Base-by-base conservation (phyloP, 192 early-diverging fungal genomes). In the Mortierella antarctica region DNA sequence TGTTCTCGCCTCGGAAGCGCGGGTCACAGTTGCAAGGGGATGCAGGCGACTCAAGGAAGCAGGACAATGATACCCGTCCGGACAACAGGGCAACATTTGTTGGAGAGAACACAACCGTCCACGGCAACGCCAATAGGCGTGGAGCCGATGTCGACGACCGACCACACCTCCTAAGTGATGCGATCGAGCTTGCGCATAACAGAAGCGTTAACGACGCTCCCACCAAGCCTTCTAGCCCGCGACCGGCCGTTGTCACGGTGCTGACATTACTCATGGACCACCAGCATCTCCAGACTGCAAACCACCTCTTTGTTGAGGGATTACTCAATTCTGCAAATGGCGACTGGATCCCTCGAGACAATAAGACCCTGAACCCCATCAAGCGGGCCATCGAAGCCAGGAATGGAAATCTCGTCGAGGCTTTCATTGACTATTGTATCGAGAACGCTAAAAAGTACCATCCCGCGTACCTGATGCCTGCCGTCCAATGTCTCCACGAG, bases 261-360 rank as follows among this genome's bases (percentile, higher is more conserved):
- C 52, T 80, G 59, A 80, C 70, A 1, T 21, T 80, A 11, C 65
- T 80, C 2, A 41, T 80, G 31, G 77, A 80, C 39, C 77, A 80
- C 9, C 51, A 45, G 6, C 64, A 62, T 44, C 54, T 80, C 1
- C 62, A 71, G 18, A 10, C 40, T 0, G 49, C 68, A 1, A 80
- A 80, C 23, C 77, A 80, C 23, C 31, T 62, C 47, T 80, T 80
- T 58, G 77, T 80, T 10, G 59, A 80, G 20, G 77, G 77, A 7
- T 39, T 80, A 9, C 59, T 80, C 14, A 71, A 68, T 31, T 50
- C 70, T 11, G 2, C 58, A 2, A 71, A 80, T 14, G 77, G 77
- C 10, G 77, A 80, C 50, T 80, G 77, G 77, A 80, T 80, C 31
- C 77, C 77, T 20, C 77, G 77, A 18, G 77, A 80, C 14, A 67